Evolutionary conservation across 2,329 filamentous ascomycete genomes (phyloP), one percentile per base, ranked within the genome.

Genomic region (Pleoardoris graminearum): DNA sequence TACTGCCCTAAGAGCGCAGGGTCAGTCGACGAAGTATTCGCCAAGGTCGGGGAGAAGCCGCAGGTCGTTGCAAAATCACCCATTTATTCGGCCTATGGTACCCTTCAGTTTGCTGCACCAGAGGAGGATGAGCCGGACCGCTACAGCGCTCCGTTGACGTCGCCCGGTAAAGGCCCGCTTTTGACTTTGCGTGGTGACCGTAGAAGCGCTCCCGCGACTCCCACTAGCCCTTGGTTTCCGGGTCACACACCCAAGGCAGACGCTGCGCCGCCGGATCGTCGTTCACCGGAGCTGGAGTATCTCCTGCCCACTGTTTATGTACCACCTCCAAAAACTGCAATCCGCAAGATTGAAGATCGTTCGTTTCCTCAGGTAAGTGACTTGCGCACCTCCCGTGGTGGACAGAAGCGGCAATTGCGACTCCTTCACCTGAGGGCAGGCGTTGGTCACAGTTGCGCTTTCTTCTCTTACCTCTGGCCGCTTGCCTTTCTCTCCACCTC

Each of bases 301-400:
- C 48, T 67, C n/a, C 64, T 47, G 6, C 65, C 68, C 12, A 59
- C 60, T 3, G 69, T 71, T 44, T 73, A 72, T 47, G 66, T 64
- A 16, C 69, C 69, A n/a, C 69, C 69, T 3, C 63, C 65, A 1
- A 46, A 61, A 16, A 57, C 57, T 37, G 63, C 65, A 19, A 42
- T 59, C 3, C 47, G 35, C 50, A 54, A 50, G 7, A 50, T 59
- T 27, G 62, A 58, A 14, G 64, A 63, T 23, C 62, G 61, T 4
- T 66, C 66, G 6, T 70, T 67, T 3, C 60, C 59, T 7, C 71
- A 72, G 55, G 70, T 73, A 64, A 67, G 70, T 68, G 29, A 19
- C 19, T 12, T n/a, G 46, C 36, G 51, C 44, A 57, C 56, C 54
- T 65, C 55, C 59, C 37, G 12, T 41, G 21, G 16, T 22, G 5